Base-by-base conservation (phyloP, 345 rosid species). In the Gossypium mustelinum region DNA sequence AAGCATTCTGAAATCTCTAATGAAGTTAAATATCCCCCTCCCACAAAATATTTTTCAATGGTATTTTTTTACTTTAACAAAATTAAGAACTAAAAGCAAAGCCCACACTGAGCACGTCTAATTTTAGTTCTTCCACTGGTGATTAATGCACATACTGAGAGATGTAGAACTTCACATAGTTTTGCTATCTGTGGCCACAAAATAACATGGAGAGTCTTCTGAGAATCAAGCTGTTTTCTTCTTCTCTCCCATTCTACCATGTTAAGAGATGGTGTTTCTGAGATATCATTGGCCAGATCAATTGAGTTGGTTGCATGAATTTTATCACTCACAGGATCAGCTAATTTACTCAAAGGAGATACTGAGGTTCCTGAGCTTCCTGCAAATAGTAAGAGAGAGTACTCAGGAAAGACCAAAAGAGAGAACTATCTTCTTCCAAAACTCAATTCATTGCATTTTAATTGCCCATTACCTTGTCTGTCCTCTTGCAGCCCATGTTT, bases 161-260 rank as follows among this genome's bases (percentile, higher is more conserved):
- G 87, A 69, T 75, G 79, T 65, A 92, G 79, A 77, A 85, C 82
- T 83, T 86, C 83, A 81, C 89, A 82, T 73, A 95, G 97, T 80
- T 82, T 87, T 76, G 84, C 83, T 48, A 91, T 83, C 72, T 84
- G 84, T 61, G 84, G 90, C 89, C 86, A 87, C 81, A 90, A 83
- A 75, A 72, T 73, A 76, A 79, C 79, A 81, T 85, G 86, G 51
- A 95, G 92, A 82, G 76, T 80, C 79, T 81, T 85, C 82, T 89
- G 96, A n/a, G 83, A 87, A 70, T 85, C 87, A 27, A 16, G 76
- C 75, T 81, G 63, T 70, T 78, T 79, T 79, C 76, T 73, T 70
- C 78, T 55, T 62, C 73, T 82, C 57, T 76, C 82, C 75, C 58
- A 77, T 75, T 83, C 84, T 76, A 27, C 78, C 73, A 69, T 60